Evolutionary conservation across 495 filamentous ascomycete species (phyloP).

Genomic region (Cercophora newfieldiana): DNA sequence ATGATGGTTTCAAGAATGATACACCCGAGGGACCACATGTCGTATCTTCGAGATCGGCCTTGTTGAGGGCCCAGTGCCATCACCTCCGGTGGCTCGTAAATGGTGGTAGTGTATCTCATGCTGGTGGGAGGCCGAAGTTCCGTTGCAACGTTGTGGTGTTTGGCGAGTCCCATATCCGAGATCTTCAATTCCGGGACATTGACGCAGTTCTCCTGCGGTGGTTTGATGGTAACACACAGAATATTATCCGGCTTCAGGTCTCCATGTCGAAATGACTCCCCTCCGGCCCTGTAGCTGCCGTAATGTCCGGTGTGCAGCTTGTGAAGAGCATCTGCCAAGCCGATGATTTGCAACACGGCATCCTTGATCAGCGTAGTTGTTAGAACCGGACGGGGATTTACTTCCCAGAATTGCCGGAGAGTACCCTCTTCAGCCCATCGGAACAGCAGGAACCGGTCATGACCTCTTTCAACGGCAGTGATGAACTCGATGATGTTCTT

Average conservation of each 20-base stretch:
- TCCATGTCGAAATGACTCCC: conserved; percentile 25
- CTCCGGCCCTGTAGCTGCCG: not conserved
- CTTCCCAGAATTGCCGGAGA: conserved; percentile 23
- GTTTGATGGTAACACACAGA: conserved; percentile 14
- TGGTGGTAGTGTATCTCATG: conserved; percentile 15
- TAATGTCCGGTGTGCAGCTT: conserved; percentile 14
- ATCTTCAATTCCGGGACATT: conserved; percentile 25
- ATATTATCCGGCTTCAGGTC: conserved; percentile 38
- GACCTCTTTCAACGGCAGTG: conserved; percentile 11
- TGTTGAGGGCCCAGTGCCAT: not conserved
- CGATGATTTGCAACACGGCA: conserved; percentile 19
- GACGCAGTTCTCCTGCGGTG: not conserved
- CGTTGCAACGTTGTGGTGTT: conserved; percentile 21
- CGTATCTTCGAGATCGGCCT: conserved; percentile 26
- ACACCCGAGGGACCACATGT: conserved; percentile 45
- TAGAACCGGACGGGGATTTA: not conserved
- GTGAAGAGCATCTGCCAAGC: conserved; percentile 21
- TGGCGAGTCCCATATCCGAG: conserved; percentile 33
- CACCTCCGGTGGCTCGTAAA: conserved; percentile 33
- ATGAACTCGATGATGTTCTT: conserved; percentile 25
- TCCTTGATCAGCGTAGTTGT: conserved; percentile 8
- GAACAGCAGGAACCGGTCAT: conserved; percentile 19
- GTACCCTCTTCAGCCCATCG: conserved; percentile 24
- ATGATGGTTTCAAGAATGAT: conserved; percentile 37
- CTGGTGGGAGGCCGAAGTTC: conserved; percentile 15